Evolutionary conservation across 2,329 filamentous ascomycete species (phyloP).

Genomic region (Neonectria hederae): DNA sequence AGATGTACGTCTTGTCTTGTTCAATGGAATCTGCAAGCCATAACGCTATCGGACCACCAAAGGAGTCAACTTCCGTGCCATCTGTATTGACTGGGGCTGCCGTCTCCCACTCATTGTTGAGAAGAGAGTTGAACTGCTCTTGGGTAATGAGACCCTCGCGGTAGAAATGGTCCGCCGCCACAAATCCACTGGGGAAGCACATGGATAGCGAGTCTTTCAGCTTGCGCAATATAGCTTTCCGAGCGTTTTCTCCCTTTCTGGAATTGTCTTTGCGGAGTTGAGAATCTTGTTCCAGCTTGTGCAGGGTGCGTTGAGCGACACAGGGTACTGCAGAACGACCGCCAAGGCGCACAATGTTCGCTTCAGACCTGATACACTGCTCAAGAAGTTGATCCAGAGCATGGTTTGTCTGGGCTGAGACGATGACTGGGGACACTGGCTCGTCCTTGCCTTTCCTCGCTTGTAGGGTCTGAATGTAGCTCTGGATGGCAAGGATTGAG

Average conservation of each 20-base stretch:
- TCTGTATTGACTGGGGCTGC: neutral
- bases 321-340: conserved; percentile 72
- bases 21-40: conserved; percentile 35
- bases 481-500: conserved; percentile 72
- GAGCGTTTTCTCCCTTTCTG: conserved; percentile 16
- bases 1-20: conserved; percentile 33
- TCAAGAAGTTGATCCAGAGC: conserved; percentile 83
- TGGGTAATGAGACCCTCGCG: conserved; percentile 67
- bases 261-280: conserved; percentile 17
- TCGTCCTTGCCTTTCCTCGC: conserved; percentile 51
- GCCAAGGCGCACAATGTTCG: conserved; percentile 69
- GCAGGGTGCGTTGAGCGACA: conserved; percentile 74
- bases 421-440: conserved; percentile 67
- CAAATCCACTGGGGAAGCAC: conserved; percentile 52
- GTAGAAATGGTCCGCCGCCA: conserved; percentile 65
- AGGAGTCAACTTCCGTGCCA: conserved; percentile 1
- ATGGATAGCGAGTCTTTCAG: conserved; percentile 24
- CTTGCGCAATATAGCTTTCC: conserved; percentile 18
- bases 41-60: conserved; percentile 15
- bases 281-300: conserved; percentile 60
- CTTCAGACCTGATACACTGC: conserved; percentile 63
- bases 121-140: conserved; percentile 67
- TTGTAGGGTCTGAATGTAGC: conserved; percentile 62
- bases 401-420: conserved; percentile 91
- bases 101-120: conserved; percentile 38